phyloP scores from a whole-genome alignment of 202 grass and related monocot genomes.

The Elaeis oleifera region DNA sequence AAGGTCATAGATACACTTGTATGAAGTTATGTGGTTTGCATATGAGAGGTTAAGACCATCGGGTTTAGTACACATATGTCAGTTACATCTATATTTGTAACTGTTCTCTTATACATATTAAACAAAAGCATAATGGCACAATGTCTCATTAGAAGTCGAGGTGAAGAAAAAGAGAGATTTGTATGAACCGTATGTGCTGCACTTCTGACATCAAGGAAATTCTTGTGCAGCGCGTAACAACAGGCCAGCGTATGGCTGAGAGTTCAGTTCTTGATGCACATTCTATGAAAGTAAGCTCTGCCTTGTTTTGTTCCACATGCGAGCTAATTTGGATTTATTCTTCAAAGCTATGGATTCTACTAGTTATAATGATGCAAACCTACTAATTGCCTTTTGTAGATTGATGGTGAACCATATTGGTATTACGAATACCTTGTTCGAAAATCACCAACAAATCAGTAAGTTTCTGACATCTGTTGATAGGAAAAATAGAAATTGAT shows the following conservation, averaged over 20 bases:
- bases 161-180: too few relatives aligned
- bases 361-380: conserved; percentile 6
- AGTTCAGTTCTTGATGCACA: conserved; percentile 98
- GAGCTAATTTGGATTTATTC: conserved; percentile 8
- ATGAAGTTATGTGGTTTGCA: too few relatives aligned
- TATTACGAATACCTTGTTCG: conserved; percentile 95
- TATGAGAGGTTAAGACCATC: too few relatives aligned
- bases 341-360: conserved; percentile 6
- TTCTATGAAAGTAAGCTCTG: conserved; percentile 40
- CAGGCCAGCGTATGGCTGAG: conserved; percentile 68
- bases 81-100: too few relatives aligned
- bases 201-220: conserved; percentile 3
- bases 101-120: too few relatives aligned
- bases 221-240: conserved; percentile 58
- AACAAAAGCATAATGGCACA: too few relatives aligned
- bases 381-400: conserved; percentile 36
- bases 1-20: too few relatives aligned
- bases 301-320: conserved; percentile 5
- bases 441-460: conserved; percentile 82
- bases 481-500: too few relatives aligned
- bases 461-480: conserved; percentile 20
- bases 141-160: too few relatives aligned
- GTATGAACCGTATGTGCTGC: neutral
- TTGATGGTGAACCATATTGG: conserved; percentile 82
- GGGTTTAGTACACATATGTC: too few relatives aligned